Conservation (phyloP, 805 yeast genomes). For the Naumovozyma dairenensis region DNA sequence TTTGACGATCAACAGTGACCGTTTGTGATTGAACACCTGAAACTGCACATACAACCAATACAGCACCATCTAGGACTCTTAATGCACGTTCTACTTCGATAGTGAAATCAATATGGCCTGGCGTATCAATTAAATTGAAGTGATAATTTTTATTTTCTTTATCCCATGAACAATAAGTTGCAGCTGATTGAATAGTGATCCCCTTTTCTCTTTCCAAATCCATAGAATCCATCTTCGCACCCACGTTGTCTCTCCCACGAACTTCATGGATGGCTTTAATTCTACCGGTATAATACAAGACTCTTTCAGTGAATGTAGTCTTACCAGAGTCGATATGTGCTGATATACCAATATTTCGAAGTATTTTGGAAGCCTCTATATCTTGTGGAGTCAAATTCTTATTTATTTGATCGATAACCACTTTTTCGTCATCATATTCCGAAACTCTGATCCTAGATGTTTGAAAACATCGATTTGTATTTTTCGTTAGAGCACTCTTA, state of each 20-base stretch:
- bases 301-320: slow-evolving; percentile 97
- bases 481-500: too few species aligned
- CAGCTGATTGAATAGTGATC: slow-evolving; percentile 97
- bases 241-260: slow-evolving; percentile 93
- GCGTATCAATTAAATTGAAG: slow-evolving; percentile 94
- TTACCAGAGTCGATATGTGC: slow-evolving; percentile 98
- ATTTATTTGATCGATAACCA: slow-evolving; percentile 49
- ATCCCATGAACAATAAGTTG: slow-evolving; percentile 95
- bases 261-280: slow-evolving; percentile 95
- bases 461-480: slow-evolving; percentile 12
- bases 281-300: slow-evolving; percentile 89
- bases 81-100: slow-evolving; percentile 98
- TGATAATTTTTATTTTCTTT: slow-evolving; percentile 61
- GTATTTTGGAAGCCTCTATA: slow-evolving; percentile 37
- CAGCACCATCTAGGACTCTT: slow-evolving; percentile 97
- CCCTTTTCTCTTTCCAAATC: slow-evolving; percentile 98
- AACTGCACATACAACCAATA: slow-evolving; percentile 95
- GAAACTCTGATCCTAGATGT: slow-evolving; percentile 8
- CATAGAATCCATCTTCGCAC: slow-evolving; percentile 99
- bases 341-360: slow-evolving; percentile 94
- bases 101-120: slow-evolving; percentile 98
- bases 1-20: slow-evolving; percentile 96
- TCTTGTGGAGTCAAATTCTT: slow-evolving; percentile 42
- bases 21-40: slow-evolving; percentile 98
- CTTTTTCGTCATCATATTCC: slow-evolving; percentile 68